Conservation (phyloP, 192 early-diverging fungal genomes). For the Pilaira anomala region DNA sequence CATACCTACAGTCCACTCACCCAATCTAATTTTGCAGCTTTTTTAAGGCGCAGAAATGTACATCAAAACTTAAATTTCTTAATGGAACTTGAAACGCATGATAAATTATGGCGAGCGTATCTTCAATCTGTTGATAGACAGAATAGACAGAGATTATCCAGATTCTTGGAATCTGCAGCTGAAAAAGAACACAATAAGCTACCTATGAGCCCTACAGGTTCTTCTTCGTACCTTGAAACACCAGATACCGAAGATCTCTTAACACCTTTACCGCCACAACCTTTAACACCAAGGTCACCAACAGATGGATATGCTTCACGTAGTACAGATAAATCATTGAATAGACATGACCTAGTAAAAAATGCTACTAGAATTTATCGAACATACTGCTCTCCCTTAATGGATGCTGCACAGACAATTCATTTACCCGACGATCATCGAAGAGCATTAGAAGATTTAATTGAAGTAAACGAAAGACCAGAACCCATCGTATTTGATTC, state of each 20-base stretch:
- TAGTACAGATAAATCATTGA: conserved; percentile 4
- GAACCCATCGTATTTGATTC: conserved; percentile 46
- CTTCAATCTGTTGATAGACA: conserved; percentile 17
- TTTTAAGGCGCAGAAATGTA: conserved; percentile 28
- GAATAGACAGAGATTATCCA: conserved; percentile 3
- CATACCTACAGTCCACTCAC: conserved; percentile 34
- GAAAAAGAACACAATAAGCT: background rate
- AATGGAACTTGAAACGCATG: conserved; percentile 41
- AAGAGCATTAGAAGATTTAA: conserved; percentile 33
- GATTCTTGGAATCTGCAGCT: conserved; percentile 10
- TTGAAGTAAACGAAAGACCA: conserved; percentile 38
- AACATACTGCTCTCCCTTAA: conserved; percentile 28
- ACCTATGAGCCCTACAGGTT: conserved; percentile 1
- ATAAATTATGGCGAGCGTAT: conserved; percentile 37
- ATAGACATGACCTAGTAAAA: conserved; percentile 31
- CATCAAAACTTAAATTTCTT: conserved; percentile 44
- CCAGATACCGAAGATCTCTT: conserved; percentile 9
- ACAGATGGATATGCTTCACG: conserved; percentile 13
- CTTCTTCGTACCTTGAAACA: conserved; percentile 11
- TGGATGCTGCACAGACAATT: conserved; percentile 29
- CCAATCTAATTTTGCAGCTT: conserved; percentile 39
- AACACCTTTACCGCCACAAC: conserved; percentile 1
- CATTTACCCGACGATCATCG: conserved; percentile 40
- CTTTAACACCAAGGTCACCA: conserved; percentile 12
- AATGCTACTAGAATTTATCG: conserved; percentile 35